Base-by-base conservation (phyloP, 495 filamentous ascomycete species). In the Aspergillus sparsus region DNA sequence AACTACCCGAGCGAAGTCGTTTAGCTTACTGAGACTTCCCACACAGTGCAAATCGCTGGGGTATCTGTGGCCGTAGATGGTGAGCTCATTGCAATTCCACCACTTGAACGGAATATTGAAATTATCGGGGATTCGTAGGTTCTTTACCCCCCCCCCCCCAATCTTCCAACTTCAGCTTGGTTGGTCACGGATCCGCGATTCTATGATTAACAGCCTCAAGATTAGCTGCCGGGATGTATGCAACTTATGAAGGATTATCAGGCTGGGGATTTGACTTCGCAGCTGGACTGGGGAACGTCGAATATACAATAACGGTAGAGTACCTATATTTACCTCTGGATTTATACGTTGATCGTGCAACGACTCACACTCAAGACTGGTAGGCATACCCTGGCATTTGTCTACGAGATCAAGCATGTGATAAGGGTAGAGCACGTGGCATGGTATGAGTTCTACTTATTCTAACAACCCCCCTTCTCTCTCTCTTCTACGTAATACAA, bases 51-150 rank as follows among this genome's bases (percentile, higher is more conserved):
- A 64, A 79, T 88, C 44, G 67, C 72, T n/a, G 68, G 69, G 31
- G 79, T 87, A 0, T 83, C 87, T 49, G 75, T 85, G 0, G 77
- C 73, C 5, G 60, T 68, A 5, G 76, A 74, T 3, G 75, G 78
- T 13, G 70, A 73, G 33, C 67, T 89, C 1, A 64, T 81, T 67
- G 80, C 82, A 57, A 64, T 85, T 21, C 77, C 80, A 0, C 74
- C 78, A 41, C 78, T 77, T 58, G 57, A 61, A 8, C 79, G 79
- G 47, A 82, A 77, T 0, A 82, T 90, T 37, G 86, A 90, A 62
- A 75, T 88, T 41, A 87, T 90, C 56, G 87, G 87, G 1, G 87
- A 87, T 61, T 80, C 78, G 65, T 76, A 45, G 55, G 73, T 66
- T n/a, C 3, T n/a, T 13, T 13, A 21, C 4, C 16, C 21, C 21